Base-by-base conservation (phyloP, 2,329 filamentous ascomycete species). In the Ophidiomyces ophidiicola region DNA sequence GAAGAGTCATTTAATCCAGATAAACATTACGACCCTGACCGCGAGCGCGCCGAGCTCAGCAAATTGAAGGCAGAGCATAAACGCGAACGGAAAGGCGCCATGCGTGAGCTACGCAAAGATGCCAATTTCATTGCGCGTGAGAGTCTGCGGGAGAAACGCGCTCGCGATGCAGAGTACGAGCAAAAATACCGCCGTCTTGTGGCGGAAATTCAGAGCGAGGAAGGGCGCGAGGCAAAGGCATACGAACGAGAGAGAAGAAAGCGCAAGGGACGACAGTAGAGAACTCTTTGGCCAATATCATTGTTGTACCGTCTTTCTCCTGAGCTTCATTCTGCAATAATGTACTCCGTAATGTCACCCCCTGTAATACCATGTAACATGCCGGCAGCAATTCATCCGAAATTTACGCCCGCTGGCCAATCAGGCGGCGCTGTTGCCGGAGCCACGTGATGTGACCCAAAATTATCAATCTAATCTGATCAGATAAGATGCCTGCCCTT, bases 1-100 rank as follows among this genome's bases (percentile, higher is more conserved):
- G 90, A 96, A 65, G 88, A 94, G 58, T 72, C 75, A 42, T 98
- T 86, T 72, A 90, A 93, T 60, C 90, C 90, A 2, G 77, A 82
- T 66, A 88, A 86, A 66, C 90, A 96, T 71, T 96, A 98, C 73
- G 92, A 98, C 57, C 86, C 86, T 1, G 82, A 98, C 62, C 80
- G 79, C 50, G 86, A 94, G 62, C 82, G 90, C 23, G 80, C 83
- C 15, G 86, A 94, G 55, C 64, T 82, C 45, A 78, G 78, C 55
- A 90, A 87, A 61, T 72, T 98, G 55, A 79, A 78, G 65, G 79
- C 79, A 46, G 88, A 96, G 67, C 83, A 87, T 73, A 94, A 93
- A 76, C 77, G 82, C 56, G 90, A 98, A 71, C 75, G 77, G 61
- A 98, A 98, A 74, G 88, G 87, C 1, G 88, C 87, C 5, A 74